phyloP scores from a whole-genome alignment of 108 stramenopile species.

The Cyclotella sp. region DNA sequence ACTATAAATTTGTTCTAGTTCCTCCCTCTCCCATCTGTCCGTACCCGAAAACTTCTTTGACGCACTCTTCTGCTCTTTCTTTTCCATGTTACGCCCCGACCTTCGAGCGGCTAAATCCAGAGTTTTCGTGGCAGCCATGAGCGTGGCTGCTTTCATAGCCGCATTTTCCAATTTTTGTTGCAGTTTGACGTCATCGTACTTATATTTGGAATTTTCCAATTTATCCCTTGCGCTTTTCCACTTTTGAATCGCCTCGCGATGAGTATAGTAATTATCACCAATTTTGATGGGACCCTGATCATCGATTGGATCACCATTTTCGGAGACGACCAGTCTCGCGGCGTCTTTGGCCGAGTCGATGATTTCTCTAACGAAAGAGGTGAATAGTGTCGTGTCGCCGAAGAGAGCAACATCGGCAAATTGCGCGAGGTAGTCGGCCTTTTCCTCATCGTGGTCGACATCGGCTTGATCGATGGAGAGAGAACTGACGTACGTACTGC shows the following conservation, averaged over 20 bases:
- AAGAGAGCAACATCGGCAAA: slow-evolving; percentile 30
- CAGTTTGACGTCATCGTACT: neutral
- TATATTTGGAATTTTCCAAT: neutral
- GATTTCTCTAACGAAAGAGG: slow-evolving; percentile 15
- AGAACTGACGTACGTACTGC: neutral
- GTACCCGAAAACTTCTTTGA: neutral
- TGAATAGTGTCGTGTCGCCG: slow-evolving; percentile 18
- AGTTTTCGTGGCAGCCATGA: slow-evolving; percentile 23
- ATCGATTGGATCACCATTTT: slow-evolving; percentile 15
- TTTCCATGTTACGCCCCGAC: neutral
- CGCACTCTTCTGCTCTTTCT: neutral
- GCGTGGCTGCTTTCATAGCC: slow-evolving; percentile 14
- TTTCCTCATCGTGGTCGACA: neutral
- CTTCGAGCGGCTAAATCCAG: slow-evolving; percentile 1
- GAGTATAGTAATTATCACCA: slow-evolving; percentile 22
- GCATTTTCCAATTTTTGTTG: slow-evolving; percentile 21
- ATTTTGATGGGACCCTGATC: slow-evolving; percentile 23
- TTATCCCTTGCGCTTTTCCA: slow-evolving; percentile 22
- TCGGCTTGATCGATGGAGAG: neutral
- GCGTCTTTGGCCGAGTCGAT: slow-evolving; percentile 22
- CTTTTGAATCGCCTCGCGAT: slow-evolving; percentile 10
- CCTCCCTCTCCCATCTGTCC: neutral
- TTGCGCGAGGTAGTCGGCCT: slow-evolving; percentile 22
- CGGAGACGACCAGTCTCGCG: slow-evolving; percentile 6
- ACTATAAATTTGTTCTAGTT: neutral